Evolutionary conservation across 2,329 filamentous ascomycete species (phyloP).

Genomic region (Cladosporium phlei): DNA sequence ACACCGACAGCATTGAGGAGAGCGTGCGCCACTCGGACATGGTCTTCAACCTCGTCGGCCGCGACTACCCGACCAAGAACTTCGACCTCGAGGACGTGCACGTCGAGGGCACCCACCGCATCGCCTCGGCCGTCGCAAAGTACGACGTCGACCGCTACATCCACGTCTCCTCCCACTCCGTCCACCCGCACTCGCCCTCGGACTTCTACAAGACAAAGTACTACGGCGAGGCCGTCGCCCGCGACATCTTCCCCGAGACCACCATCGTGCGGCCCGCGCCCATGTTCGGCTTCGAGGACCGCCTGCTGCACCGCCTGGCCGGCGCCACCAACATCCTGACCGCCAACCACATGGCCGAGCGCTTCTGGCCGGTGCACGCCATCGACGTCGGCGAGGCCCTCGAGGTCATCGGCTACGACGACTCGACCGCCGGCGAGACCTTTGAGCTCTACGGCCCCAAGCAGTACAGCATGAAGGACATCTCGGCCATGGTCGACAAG

Average conservation of each 20-base stretch:
- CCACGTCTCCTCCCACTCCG: slow-evolving; percentile 94
- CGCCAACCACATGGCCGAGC: slow-evolving; percentile 88
- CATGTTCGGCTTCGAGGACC: slow-evolving; percentile 92
- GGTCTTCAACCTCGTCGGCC: slow-evolving; percentile 92
- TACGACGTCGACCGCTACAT: slow-evolving; percentile 97
- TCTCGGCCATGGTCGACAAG: slow-evolving; percentile 79
- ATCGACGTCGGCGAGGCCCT: slow-evolving; percentile 88
- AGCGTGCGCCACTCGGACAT: slow-evolving; percentile 95
- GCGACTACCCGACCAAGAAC: slow-evolving; percentile 98
- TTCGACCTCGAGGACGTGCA: slow-evolving; percentile 91
- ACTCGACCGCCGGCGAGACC: slow-evolving; percentile 83
- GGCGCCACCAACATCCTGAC: slow-evolving; percentile 77
- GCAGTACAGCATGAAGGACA: slow-evolving; percentile 83
- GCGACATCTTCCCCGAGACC: slow-evolving; percentile 90
- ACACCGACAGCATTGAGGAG: slow-evolving; percentile 93
- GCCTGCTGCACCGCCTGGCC: slow-evolving; percentile 80
- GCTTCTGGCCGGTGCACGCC: slow-evolving; percentile 84
- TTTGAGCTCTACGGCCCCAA: slow-evolving; percentile 92
- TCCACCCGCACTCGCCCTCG: slow-evolving; percentile 70
- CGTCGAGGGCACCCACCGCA: slow-evolving; percentile 85
- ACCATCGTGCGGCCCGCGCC: slow-evolving; percentile 93
- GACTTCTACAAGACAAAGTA: slow-evolving; percentile 92
- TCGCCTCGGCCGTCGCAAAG: slow-evolving; percentile 90
- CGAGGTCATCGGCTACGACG: slow-evolving; percentile 85
- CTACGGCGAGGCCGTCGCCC: slow-evolving; percentile 74